Evolutionary conservation across 805 yeast species (phyloP).

Genomic region (Candida endomychidarum): DNA sequence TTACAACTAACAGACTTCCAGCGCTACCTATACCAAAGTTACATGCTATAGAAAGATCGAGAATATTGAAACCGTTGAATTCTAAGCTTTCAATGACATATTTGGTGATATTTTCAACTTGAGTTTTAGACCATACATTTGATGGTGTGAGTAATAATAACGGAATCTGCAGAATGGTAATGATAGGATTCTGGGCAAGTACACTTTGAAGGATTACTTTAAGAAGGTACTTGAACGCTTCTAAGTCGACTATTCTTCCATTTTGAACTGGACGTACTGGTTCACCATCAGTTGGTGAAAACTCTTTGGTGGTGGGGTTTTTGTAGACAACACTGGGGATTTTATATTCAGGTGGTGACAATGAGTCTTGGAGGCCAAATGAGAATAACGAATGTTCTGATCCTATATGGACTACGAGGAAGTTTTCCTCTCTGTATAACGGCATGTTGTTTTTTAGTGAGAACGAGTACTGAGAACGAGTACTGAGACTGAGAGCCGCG

Average conservation of each 20-base stretch:
- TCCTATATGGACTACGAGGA: slow-evolving; percentile 73
- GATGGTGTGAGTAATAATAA: slow-evolving; percentile 64
- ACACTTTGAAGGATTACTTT: slow-evolving; percentile 44
- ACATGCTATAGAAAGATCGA: slow-evolving; percentile 68
- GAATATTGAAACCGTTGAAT: slow-evolving; percentile 66
- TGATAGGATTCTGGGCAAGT: slow-evolving; percentile 35
- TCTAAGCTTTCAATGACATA: slow-evolving; percentile 73
- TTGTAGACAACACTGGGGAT: slow-evolving; percentile 77
- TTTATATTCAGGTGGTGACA: slow-evolving; percentile 71
- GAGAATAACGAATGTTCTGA: slow-evolving; percentile 71
- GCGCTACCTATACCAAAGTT: slow-evolving; percentile 71
- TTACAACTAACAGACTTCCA: slow-evolving; percentile 70
- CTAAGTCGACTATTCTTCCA: slow-evolving; percentile 65
- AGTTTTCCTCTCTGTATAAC: slow-evolving; percentile 44
- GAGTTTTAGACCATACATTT: slow-evolving; percentile 62
- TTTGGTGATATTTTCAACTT: slow-evolving; percentile 68
- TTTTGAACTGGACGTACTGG: slow-evolving; percentile 62
- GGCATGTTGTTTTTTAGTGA: slow-evolving; percentile 30
- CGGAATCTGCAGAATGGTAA: slow-evolving; percentile 67
- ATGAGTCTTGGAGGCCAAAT: slow-evolving; percentile 74
- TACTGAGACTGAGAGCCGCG: too few relatives aligned
- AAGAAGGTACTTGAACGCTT: slow-evolving; percentile 67
- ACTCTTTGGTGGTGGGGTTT: slow-evolving; percentile 36
- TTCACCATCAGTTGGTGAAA: slow-evolving; percentile 37
- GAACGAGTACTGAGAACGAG: too few relatives aligned